A percentile compares a stretch with the other conserved stretches of the same genome.
phyloP scores from a whole-genome alignment of 768 basidiomycete genomes.

The Termitomyces sp. region DNA sequence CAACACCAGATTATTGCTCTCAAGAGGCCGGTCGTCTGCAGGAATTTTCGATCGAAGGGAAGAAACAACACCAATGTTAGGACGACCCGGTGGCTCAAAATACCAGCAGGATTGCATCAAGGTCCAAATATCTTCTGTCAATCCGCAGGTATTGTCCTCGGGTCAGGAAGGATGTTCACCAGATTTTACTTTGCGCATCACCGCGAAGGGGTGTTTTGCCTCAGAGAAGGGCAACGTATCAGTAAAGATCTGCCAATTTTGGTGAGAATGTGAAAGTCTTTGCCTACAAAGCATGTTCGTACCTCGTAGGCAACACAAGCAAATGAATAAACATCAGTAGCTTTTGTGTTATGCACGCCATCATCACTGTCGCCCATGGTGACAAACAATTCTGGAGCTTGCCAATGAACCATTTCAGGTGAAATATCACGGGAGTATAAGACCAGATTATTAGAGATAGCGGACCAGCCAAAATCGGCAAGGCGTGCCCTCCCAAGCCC shows the following conservation, averaged over 20 bases:
- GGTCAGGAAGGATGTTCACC: no score
- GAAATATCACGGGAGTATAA: no score
- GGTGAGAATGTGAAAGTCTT: no score
- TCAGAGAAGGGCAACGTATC: no score
- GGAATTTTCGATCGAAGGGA: not conserved
- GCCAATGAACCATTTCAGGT: not conserved
- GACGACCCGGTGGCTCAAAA: not conserved
- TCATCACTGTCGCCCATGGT: not conserved
- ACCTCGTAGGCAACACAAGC: not conserved
- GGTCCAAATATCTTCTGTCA: slow-evolving; percentile 2
- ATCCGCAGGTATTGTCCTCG: not conserved
- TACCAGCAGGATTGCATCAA: not conserved
- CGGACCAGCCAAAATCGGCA: no score
- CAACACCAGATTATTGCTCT: not conserved
- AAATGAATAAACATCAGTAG: not conserved
- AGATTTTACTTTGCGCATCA: not conserved
- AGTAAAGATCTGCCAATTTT: no score
- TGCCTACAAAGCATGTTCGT: no score
- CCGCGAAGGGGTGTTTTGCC: no score
- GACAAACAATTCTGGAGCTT: not conserved
- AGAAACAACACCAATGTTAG: not conserved
- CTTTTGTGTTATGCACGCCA: not conserved
- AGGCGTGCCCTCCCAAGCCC: no score
- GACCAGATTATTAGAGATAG: no score
- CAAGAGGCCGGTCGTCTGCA: slow-evolving; percentile 2